Evolutionary conservation across 768 basidiomycete genomes (phyloP).

Genomic region (Boletus vermiculosoides): DNA sequence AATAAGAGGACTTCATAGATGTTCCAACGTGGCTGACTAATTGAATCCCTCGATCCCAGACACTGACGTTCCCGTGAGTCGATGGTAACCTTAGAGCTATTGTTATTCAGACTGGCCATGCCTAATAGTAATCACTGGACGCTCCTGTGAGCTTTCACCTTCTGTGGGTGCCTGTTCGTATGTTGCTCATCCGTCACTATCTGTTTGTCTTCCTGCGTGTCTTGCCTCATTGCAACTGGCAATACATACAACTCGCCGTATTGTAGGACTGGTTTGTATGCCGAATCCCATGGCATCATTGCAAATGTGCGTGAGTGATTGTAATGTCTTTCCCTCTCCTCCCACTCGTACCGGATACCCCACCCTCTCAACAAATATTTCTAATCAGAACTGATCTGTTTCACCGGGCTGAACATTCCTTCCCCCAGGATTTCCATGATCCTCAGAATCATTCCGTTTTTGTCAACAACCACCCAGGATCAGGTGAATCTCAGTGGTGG

Average conservation of each 20-base stretch:
- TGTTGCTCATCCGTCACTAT: not conserved
- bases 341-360: not conserved
- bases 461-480: slow-evolving; percentile 57
- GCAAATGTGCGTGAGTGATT: slow-evolving; percentile 59
- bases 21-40: not conserved
- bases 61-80: slow-evolving; percentile 83
- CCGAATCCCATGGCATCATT: slow-evolving; percentile 85
- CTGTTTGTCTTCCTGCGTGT: not conserved
- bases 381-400: not conserved
- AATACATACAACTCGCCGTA: not conserved
- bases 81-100: not conserved
- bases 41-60: slow-evolving; percentile 40
- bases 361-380: not conserved
- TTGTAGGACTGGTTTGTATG: slow-evolving; percentile 78
- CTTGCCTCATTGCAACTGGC: no score
- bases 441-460: slow-evolving; percentile 58
- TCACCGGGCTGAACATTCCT: not conserved
- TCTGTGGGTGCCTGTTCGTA: not conserved
- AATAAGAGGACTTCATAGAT: not conserved
- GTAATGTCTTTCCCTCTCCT: not conserved
- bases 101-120: not conserved
- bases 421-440: slow-evolving; percentile 81
- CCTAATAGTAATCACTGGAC: slow-evolving; percentile 78
- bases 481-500: slow-evolving; percentile 76
- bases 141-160: slow-evolving; percentile 57